Percentiles rank a stretch among this genome's conserved stretches.
phyloP scores from a whole-genome alignment of 2,329 filamentous ascomycete genomes.

The Calonectria pauciramosa region DNA sequence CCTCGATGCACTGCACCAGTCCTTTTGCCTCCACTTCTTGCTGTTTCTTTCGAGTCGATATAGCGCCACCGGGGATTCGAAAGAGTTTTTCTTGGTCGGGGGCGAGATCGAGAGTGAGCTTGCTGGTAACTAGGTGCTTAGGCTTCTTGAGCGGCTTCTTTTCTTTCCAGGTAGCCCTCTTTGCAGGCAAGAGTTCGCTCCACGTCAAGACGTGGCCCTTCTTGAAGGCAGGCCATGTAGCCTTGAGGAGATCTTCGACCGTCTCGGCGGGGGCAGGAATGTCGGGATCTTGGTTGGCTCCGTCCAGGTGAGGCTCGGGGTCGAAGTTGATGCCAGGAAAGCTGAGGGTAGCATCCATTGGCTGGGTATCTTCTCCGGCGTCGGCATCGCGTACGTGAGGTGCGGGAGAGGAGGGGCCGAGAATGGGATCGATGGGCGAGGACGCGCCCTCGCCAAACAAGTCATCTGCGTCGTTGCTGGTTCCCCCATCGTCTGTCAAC shows the following conservation, averaged over 20 bases:
- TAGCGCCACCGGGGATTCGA: slow-evolving; percentile 75
- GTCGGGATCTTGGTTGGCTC: slow-evolving; percentile 70
- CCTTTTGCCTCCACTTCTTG: slow-evolving; percentile 67
- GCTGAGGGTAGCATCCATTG: slow-evolving; percentile 48
- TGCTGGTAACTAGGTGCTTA: slow-evolving; percentile 86
- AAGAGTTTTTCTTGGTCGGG: slow-evolving; percentile 90
- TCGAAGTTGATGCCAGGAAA: slow-evolving; percentile 63
- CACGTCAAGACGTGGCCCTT: slow-evolving; percentile 82
- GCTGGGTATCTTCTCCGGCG: slow-evolving; percentile 51
- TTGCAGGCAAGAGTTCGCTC: slow-evolving; percentile 85
- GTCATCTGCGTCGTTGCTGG: slow-evolving; percentile 74
- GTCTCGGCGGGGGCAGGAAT: slow-evolving; percentile 80
- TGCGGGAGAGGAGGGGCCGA: slow-evolving; percentile 59
- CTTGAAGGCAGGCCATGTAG: slow-evolving; percentile 86
- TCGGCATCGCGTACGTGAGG: slow-evolving; percentile 59
- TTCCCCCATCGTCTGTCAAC: slow-evolving; percentile 71
- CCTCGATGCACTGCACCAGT: slow-evolving; percentile 59
- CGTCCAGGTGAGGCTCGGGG: slow-evolving; percentile 59
- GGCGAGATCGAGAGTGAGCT: slow-evolving; percentile 88
- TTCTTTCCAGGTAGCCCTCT: slow-evolving; percentile 81
- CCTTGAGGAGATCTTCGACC: slow-evolving; percentile 80
- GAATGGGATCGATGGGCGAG: slow-evolving; percentile 60
- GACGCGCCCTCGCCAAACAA: slow-evolving; percentile 76
- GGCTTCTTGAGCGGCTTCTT: slow-evolving; percentile 85
- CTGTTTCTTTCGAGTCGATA: slow-evolving; percentile 67